Evolutionary conservation across 179 eudicot genomes (phyloP).

Genomic region (Corrigiola litoralis): DNA sequence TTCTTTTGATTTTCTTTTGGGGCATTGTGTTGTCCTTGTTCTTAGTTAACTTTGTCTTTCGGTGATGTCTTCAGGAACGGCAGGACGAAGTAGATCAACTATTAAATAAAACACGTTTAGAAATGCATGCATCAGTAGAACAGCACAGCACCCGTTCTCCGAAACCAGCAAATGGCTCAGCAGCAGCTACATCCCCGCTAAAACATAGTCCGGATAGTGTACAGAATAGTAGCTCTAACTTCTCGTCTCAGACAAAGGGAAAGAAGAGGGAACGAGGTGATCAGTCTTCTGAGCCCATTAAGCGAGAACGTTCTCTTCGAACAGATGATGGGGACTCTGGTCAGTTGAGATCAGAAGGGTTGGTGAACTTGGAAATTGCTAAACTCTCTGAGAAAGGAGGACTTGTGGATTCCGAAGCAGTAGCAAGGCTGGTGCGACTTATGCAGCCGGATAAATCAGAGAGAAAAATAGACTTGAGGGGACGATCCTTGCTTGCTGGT

Average conservation of each 20-base stretch:
- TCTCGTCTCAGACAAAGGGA: constrained; percentile 30
- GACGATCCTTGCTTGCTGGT: constrained; percentile 37
- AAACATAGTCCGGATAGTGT: constrained; percentile 41
- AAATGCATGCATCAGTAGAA: constrained; percentile 35
- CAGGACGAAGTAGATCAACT: constrained; percentile 35
- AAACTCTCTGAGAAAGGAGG: constrained; percentile 37
- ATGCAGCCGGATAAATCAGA: constrained; percentile 37
- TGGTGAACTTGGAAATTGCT: constrained; percentile 30
- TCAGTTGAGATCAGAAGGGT: constrained; percentile 25
- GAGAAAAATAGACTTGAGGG: constrained; percentile 32
- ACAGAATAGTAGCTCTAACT: constrained; percentile 29
- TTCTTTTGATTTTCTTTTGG: neutral
- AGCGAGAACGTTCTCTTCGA: constrained; percentile 29
- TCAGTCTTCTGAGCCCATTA: constrained; percentile 23
- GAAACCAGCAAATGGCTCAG: constrained; percentile 32
- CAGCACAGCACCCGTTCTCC: constrained; percentile 33
- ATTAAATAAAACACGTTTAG: constrained; percentile 26
- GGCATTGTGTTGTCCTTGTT: neutral
- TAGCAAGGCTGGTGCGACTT: constrained; percentile 33
- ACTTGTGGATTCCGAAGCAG: constrained; percentile 35
- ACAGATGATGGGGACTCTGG: constrained; percentile 28
- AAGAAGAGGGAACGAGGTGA: constrained; percentile 39
- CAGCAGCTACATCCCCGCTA: constrained; percentile 32
- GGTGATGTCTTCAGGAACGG: constrained; percentile 27
- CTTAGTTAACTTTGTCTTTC: neutral